Evolutionary conservation across 441 rosid species (phyloP).

Genomic region (Bruguiera hainesii): DNA sequence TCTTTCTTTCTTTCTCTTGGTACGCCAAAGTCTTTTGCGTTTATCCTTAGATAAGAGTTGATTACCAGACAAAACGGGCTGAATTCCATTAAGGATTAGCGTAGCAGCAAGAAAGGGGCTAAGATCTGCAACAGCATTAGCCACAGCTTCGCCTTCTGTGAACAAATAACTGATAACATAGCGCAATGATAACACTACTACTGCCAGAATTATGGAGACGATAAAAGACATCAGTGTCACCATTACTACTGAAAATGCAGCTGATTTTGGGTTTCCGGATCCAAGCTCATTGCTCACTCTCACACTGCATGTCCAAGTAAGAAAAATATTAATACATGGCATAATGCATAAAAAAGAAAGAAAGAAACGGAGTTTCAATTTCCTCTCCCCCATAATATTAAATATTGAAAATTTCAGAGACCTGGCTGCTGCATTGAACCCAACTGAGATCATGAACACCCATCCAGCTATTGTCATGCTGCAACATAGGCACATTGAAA

Average conservation of each 20-base stretch:
- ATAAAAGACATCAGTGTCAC: conserved; percentile 34
- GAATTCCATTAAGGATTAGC: conserved; percentile 41
- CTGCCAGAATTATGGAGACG: conserved; percentile 21
- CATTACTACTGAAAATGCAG: conserved; percentile 32
- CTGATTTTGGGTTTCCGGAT: conserved; percentile 45
- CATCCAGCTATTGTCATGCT: conserved; percentile 37
- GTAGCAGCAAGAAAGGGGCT: conserved; percentile 36
- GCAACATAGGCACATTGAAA: neutral
- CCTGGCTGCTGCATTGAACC: conserved; percentile 52
- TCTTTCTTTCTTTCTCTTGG: too few relatives aligned
- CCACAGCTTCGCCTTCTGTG: conserved; percentile 35
- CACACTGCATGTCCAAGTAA: conserved; percentile 23
- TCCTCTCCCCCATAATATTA: neutral
- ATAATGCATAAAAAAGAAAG: too few relatives aligned
- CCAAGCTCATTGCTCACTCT: conserved; percentile 57
- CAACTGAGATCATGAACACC: conserved; percentile 38
- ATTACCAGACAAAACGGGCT: conserved; percentile 50
- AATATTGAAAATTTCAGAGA: neutral
- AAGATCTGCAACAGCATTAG: conserved; percentile 43
- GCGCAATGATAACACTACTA: conserved; percentile 25
- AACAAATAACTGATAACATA: conserved; percentile 43
- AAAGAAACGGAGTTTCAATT: too few relatives aligned
- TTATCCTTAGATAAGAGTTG: neutral
- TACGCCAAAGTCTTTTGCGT: too few relatives aligned
- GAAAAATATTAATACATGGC: too few relatives aligned